Conservation (phyloP, 2,329 filamentous ascomycete species). For the Teratosphaeria destructans region DNA sequence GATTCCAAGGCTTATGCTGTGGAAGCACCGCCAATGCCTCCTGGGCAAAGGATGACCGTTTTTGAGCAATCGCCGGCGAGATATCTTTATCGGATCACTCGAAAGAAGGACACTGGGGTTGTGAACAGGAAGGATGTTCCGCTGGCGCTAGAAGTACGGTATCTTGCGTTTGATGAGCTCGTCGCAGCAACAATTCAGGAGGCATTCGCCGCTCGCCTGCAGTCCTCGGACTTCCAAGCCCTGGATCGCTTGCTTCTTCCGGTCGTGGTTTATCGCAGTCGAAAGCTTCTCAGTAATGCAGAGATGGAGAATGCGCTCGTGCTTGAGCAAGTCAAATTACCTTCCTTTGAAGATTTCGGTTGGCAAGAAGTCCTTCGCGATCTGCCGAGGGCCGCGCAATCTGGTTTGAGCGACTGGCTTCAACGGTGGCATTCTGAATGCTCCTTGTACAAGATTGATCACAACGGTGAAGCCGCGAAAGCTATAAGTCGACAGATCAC, state of each 20-base stretch:
- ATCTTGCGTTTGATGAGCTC: slow-evolving; percentile 67
- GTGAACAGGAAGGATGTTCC: slow-evolving; percentile 26
- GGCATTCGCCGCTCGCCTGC: slow-evolving; percentile 38
- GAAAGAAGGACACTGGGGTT: slow-evolving; percentile 32
- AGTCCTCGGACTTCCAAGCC: slow-evolving; percentile 34
- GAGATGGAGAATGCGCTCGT: slow-evolving; percentile 46
- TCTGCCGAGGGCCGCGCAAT: slow-evolving; percentile 35
- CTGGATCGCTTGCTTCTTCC: slow-evolving; percentile 43
- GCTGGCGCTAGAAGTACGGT: slow-evolving; percentile 61
- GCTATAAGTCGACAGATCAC: slow-evolving; percentile 44
- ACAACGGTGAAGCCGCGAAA: neutral
- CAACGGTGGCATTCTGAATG: slow-evolving; percentile 43
- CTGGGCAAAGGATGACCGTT: slow-evolving; percentile 45
- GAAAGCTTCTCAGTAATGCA: slow-evolving; percentile 34
- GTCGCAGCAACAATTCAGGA: slow-evolving; percentile 42
- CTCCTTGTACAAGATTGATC: slow-evolving; percentile 1
- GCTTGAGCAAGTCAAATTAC: slow-evolving; percentile 42
- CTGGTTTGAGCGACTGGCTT: slow-evolving; percentile 42
- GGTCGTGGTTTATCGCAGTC: slow-evolving; percentile 38
- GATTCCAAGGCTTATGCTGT: slow-evolving; percentile 60
- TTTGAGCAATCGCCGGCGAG: slow-evolving; percentile 75
- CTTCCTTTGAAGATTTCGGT: slow-evolving; percentile 40
- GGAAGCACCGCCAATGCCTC: slow-evolving; percentile 39
- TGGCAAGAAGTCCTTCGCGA: slow-evolving; percentile 45
- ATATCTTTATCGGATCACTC: slow-evolving; percentile 66